Base-by-base conservation (phyloP, 2,329 filamentous ascomycete genomes). In the Scytalidium lignicola region DNA sequence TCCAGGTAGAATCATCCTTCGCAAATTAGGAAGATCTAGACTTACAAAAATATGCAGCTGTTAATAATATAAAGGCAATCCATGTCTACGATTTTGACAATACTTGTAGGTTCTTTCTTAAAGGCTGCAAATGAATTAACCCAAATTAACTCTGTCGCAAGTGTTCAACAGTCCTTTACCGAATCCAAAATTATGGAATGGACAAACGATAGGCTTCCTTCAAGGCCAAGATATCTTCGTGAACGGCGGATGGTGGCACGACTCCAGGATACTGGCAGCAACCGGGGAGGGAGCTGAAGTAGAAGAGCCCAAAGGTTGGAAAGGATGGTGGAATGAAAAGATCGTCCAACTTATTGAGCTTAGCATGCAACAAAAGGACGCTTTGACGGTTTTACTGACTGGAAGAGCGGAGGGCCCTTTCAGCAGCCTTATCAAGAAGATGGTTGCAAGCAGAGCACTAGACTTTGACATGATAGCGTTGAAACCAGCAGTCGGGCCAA, bases 21-120 rank as follows among this genome's bases (percentile, higher is more conserved):
- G 52, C 7, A 13, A 37, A 28, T 7, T 21, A 22, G 45, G 6
- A n/a, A 48, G 21, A 28, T 21, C 23, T 43, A 43, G 28, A 42
- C 53, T 61, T 48, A 62, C 44, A 47, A 6, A 10, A 12, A 47
- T 43, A 56, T 43, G 21, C 54, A 80, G 79, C 80, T 26, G 75
- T 83, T 10, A 75, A 86, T 40, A 74, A 81, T 48, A 85, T 97
- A 68, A 89, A 82, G 65, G 72, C 82, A 8, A 82, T 99, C 46
- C 92, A 97, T 65, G 80, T 99, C 58, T 97, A 97, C 72, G 93
- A 99, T 68, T 99, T 97, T 67, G 93, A 99, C 70, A 97, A 99
- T 64, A 97, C 92, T 32, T 72, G 88, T 92, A 73, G 66, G 85
- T 55, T 42, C 41, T 49, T 39, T 19, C 22, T n/a, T 18, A 39